Evolutionary conservation across 164 flowering plant species (phyloP).

Genomic region (Macadamia integrifolia): DNA sequence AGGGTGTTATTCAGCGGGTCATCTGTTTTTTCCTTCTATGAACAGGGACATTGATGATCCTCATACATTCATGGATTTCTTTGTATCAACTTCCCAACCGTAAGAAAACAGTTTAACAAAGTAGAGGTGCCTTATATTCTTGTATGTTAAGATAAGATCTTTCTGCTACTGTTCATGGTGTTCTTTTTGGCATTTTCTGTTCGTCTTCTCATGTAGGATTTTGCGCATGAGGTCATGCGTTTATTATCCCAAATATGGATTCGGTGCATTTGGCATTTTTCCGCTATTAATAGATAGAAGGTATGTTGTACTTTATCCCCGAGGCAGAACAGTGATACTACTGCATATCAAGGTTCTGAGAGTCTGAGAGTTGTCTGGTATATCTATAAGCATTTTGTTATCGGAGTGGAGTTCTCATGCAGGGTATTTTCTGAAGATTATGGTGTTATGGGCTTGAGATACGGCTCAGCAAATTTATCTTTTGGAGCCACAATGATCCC

Average conservation of each 20-base stretch:
- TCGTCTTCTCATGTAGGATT: constrained; percentile 35
- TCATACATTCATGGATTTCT: constrained; percentile 83
- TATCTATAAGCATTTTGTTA: constrained; percentile 3
- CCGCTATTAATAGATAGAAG: constrained; percentile 63
- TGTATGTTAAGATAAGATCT: constrained; percentile 1
- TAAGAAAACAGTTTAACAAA: constrained; percentile 30
- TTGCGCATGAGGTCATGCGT: constrained; percentile 78
- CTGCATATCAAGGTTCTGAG: neutral
- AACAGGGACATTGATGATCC: constrained; percentile 82
- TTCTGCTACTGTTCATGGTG: constrained; percentile 7
- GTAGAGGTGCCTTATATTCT: constrained; percentile 1
- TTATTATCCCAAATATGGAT: constrained; percentile 68
- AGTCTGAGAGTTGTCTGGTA: neutral
- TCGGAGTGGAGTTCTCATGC: constrained; percentile 18
- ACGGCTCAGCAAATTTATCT: constrained; percentile 72
- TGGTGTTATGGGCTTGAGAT: constrained; percentile 84
- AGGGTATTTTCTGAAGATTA: constrained; percentile 58
- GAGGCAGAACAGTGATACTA: neutral
- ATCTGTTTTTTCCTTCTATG: constrained; percentile 8
- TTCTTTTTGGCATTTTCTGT: neutral
- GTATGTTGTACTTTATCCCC: constrained; percentile 24
- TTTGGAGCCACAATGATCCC: constrained; percentile 71
- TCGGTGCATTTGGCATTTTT: constrained; percentile 83
- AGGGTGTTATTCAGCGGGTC: neutral
- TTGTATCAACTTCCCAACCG: constrained; percentile 79